Base-by-base conservation (phyloP, 1,284 basidiomycete genomes). In the Ustilago cynodontis region DNA sequence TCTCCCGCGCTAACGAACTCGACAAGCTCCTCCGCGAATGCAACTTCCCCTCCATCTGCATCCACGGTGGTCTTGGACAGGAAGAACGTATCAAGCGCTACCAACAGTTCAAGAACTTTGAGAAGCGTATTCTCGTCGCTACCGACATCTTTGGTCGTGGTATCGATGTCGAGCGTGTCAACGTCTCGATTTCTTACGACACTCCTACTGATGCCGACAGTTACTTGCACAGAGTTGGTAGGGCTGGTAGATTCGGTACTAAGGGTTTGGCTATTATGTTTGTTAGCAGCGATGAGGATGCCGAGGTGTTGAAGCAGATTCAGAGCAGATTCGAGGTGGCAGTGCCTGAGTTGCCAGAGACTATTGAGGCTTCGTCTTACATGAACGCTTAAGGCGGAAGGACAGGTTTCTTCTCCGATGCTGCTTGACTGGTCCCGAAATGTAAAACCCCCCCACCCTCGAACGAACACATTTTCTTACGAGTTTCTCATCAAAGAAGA, bases 211-310 rank as follows among this genome's bases (percentile, higher is more conserved):
- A 99, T 85, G 97, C 97, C 39, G 97, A 99, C 88, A 95, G 93
- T 77, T 99, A 99, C 88, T 90, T 99, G 61, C 97, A 99, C 88
- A 93, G 97, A 88, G 97, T 99, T 70, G 97, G 95, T 80, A 95
- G 97, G 90, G 97, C 97, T 77, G 97, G 97, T 80, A 94, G 97
- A 82, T 99, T 99, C 88, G 97, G 97, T 78, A 99, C 97, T 51
- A 99, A 99, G 88, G 97, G 97, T 90, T 91, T 99, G 43, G 95
- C 95, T n/a, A 95, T 99, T 87, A 96, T 95, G 11, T 99, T 97
- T 86, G 94, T 98, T 53, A 92, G 94, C 4, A 93, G 91, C 29
- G 95, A 98, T 60, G 91, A 89, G 72, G 97, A 99, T 86, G 91
- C 93, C 86, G 93, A 94, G 87, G 95, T 99, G 71, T 93, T 99